These are phyloP conservation scores for Rhizomucor miehei DNA, from an alignment of 371 early-diverging fungal species.

Conservation along the genomic window DNA sequence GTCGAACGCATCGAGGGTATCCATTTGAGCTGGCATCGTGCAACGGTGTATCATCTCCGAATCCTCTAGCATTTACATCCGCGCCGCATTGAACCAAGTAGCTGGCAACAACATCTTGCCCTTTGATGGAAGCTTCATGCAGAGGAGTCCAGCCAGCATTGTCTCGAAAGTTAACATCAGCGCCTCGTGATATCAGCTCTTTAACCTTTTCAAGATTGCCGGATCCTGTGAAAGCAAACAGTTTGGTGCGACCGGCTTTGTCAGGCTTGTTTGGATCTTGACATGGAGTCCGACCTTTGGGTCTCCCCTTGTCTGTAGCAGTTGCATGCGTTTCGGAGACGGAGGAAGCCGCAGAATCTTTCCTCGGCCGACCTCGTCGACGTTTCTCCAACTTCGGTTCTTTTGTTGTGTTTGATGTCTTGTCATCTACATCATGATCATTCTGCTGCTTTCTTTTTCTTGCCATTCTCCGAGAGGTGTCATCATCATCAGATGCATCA, in stretches of 20 bases:
- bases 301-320: slow-evolving; percentile 8
- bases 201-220: slow-evolving; percentile 47
- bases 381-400: slow-evolving; percentile 3
- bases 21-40: slow-evolving; percentile 81
- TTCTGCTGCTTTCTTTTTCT: no score
- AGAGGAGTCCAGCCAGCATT: slow-evolving; percentile 69
- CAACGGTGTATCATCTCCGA: slow-evolving; percentile 71
- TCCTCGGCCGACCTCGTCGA: slow-evolving; percentile 14
- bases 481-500: slow-evolving; percentile 2
- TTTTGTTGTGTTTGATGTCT: background rate
- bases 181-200: slow-evolving; percentile 44
- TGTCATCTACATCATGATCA: background rate
- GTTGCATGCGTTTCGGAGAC: slow-evolving; percentile 4
- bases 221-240: slow-evolving; percentile 51
- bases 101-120: slow-evolving; percentile 54
- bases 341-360: slow-evolving; percentile 4
- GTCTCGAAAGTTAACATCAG: slow-evolving; percentile 58
- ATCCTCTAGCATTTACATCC: slow-evolving; percentile 60
- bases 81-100: slow-evolving; percentile 54
- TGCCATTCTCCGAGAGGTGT: background rate
- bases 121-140: slow-evolving; percentile 67
- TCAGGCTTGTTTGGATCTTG: slow-evolving; percentile 53
- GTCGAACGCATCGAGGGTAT: slow-evolving; percentile 53
- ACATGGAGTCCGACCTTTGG: slow-evolving; percentile 20
- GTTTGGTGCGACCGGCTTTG: slow-evolving; percentile 56